Conservation (phyloP, 2,329 filamentous ascomycete species). For the Cercospora brassicicola region DNA sequence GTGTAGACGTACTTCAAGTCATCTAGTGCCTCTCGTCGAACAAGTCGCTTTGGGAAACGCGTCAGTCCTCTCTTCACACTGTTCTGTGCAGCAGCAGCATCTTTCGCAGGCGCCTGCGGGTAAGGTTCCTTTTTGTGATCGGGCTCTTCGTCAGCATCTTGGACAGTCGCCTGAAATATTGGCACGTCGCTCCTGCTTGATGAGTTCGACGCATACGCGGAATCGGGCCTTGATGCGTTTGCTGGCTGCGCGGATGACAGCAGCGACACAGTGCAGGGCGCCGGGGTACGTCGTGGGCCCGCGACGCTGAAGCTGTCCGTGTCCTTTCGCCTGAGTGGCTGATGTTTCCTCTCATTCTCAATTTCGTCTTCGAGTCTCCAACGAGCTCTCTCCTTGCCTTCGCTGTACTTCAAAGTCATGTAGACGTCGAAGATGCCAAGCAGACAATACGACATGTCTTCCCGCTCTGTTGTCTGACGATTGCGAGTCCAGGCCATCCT, state of each 20-base stretch:
- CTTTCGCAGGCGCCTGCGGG: not conserved
- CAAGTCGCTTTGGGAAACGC: not conserved
- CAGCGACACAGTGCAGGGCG: slow-evolving; percentile 2
- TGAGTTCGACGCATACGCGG: not conserved
- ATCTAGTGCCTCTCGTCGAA: slow-evolving; percentile 1
- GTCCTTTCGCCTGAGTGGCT: not conserved
- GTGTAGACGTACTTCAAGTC: not conserved
- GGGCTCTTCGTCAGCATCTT: not conserved
- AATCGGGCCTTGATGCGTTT: not conserved
- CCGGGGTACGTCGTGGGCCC: no score
- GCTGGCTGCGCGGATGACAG: not conserved
- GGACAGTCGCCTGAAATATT: not conserved
- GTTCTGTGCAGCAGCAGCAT: not conserved
- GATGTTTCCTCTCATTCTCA: not conserved
- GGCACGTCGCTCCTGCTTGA: not conserved
- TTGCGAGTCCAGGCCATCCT: slow-evolving; percentile 6
- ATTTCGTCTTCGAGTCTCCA: slow-evolving; percentile 10
- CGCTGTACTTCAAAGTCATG: slow-evolving; percentile 16
- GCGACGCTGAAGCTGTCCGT: not conserved
- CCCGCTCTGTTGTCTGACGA: slow-evolving; percentile 13
- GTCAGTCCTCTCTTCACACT: not conserved
- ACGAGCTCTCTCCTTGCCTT: slow-evolving; percentile 8
- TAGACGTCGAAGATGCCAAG: slow-evolving; percentile 18
- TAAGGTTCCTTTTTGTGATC: not conserved
- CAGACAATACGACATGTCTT: slow-evolving; percentile 20